Evolutionary conservation across 305 asterid genomes (phyloP), one percentile per base, ranked within the genome.

Genomic region (Salvia sclarea): DNA sequence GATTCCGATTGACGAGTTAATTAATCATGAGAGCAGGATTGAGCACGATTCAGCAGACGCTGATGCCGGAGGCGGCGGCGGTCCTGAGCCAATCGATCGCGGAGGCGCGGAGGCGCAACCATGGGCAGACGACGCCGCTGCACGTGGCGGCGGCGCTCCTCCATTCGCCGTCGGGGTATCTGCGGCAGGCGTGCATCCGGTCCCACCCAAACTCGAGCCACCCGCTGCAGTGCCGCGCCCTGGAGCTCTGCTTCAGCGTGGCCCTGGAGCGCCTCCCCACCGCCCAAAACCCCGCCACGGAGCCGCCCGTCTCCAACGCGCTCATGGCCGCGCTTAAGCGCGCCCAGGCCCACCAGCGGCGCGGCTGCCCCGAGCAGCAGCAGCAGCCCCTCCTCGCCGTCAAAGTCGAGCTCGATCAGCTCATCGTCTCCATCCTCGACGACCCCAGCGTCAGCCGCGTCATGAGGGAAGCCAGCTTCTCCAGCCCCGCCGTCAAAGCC

Each of bases 61-160:
- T 93, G 21, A 93, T 97, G 11, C 81, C 91, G 6, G 97, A 93
- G 57, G 96, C 96, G 0, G 86, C 95, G 17, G 77, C 59, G 58
- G 83, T 90, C 17, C 66, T 93, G 0, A 87, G 75, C 71, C 95
- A 88, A 33, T 88, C 98, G 0, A 93, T 88, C 58, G 77, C 91
- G 3, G 97, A 93, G 62, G 94, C 97, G 14, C 71, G 82, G 66
- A 87, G 94, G 55, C 84, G 94, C 13, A 92, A 88, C 72, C 98
- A 92, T 80, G 95, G 92, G 33, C 97, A 92, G 47, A 92, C 98
- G n/a, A 90, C 97, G 68, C 97, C 98, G 47, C 77, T 92, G 13
- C 98, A 90, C 75, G 98, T 90, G 81, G 98, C 97, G 54, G 90
- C 95, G 25, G 82, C 96, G 35, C 89, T 92, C 1, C 66, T 92